A percentile compares a stretch with the other conserved stretches of the same genome.
These are phyloP conservation scores for Kuraishia ogatae DNA, from an alignment of 805 yeast species.

Conservation along the genomic window DNA sequence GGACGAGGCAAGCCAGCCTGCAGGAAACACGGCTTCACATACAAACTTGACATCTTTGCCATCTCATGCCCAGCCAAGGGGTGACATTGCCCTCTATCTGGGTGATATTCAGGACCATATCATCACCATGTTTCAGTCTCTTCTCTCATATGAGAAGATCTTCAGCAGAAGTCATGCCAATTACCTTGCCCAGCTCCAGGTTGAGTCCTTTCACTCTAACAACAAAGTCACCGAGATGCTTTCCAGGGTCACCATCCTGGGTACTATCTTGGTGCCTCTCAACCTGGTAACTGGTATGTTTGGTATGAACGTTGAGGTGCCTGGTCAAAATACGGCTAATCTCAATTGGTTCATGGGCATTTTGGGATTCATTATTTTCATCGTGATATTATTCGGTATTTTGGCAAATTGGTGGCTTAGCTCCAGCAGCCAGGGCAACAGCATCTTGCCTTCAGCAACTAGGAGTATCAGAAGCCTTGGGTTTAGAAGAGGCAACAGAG, in stretches of 20 bases:
- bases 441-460: background rate
- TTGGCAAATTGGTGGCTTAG: slow-evolving; percentile 17
- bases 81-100: slow-evolving; percentile 82
- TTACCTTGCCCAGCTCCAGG: slow-evolving; percentile 89
- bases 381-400: slow-evolving; percentile 13
- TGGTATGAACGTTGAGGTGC: slow-evolving; percentile 91
- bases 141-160: slow-evolving; percentile 85
- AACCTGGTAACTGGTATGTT: slow-evolving; percentile 86
- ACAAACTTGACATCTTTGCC: slow-evolving; percentile 6
- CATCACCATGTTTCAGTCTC: slow-evolving; percentile 89
- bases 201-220: slow-evolving; percentile 81
- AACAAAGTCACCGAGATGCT: slow-evolving; percentile 80
- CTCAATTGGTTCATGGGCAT: slow-evolving; percentile 47
- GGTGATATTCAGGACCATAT: slow-evolving; percentile 98
- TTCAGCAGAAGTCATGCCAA: slow-evolving; percentile 87
- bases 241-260: slow-evolving; percentile 82
- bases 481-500: background rate
- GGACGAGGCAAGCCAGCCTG: slow-evolving; percentile 38
- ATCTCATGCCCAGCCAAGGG: slow-evolving; percentile 56
- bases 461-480: background rate
- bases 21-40: slow-evolving; percentile 9
- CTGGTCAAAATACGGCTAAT: slow-evolving; percentile 46
- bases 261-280: slow-evolving; percentile 85
- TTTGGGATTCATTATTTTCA: slow-evolving; percentile 18
- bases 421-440: background rate